Base-by-base conservation (phyloP, 1,284 basidiomycete genomes). In the Ceratobasidium sp. region DNA sequence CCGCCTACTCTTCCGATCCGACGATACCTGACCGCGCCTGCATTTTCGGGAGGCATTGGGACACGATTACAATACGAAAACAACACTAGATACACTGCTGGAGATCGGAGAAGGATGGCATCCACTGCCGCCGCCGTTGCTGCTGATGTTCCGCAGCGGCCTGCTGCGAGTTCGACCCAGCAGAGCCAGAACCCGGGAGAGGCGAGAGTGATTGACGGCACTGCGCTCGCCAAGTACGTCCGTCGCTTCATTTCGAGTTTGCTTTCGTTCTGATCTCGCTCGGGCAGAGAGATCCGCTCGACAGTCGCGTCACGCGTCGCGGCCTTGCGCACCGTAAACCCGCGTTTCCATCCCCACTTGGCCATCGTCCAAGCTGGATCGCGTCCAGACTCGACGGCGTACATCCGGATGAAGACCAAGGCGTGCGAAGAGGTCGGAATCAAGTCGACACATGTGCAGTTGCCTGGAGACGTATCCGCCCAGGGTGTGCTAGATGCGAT, bases 391-490 rank as follows among this genome's bases (percentile, higher is more conserved):
- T 98, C 96, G 8, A 86, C 87, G 41, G 92, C 92, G 69, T 99
- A 99, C 84, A 92, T 99, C 78, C 94, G 95, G 80, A 98, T 98
- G 97, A 99, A 99, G 85, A 87, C 89, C 66, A 98, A 96, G 83
- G 98, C 98, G 13, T 94, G 96, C 29, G 90, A 95, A 80, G 95
- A 99, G 84, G 93, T 94, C 78, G 96, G 97, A 75, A 95, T 99
- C 85, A 89, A 87, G 76, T 93, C 93, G 83, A 89, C 91, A 75
- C 96, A 98, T 82, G 85, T 98, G 80, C 81, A 83, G 74, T 82
- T 98, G 41, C 88, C 92, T 16, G 91, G 89, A 64, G 90, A 92
- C 75, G 86, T 89, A 53, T 87, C 89, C 75, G 91, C 93, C 75
- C 88, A 91, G 59, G 89, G 94, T 74, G 87, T 99, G 78, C 88